These are phyloP conservation scores for Nicotiana otophora DNA, from an alignment of 257 asterid species.

Conservation along the genomic window DNA sequence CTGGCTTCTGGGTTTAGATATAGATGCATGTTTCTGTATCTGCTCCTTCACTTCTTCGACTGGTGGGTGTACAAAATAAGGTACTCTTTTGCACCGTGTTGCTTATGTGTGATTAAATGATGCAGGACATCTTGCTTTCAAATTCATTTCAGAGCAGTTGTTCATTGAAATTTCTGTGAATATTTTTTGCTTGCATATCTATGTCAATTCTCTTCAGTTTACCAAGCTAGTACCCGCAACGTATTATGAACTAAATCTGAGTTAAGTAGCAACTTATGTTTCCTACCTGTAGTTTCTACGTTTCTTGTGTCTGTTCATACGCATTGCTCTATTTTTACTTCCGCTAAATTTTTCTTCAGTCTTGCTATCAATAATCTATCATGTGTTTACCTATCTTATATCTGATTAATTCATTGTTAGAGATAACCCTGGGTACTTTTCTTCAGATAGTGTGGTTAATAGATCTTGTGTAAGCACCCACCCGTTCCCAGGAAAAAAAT, in stretches of 20 bases:
- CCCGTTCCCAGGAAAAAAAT: neutral
- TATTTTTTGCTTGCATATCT: neutral
- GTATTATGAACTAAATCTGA: neutral
- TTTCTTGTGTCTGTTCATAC: neutral
- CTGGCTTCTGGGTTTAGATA: neutral
- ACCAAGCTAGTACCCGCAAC: neutral
- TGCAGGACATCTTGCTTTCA: neutral
- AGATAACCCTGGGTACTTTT: neutral
- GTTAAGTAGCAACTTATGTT: neutral
- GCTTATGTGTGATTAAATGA: neutral
- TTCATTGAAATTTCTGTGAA: neutral
- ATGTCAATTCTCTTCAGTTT: neutral
- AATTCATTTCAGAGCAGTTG: neutral
- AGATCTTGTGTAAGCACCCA: neutral
- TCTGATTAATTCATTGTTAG: neutral
- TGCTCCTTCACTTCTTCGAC: neutral
- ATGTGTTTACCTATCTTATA: neutral
- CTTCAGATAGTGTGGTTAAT: neutral
- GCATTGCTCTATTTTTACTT: neutral
- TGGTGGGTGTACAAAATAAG: neutral
- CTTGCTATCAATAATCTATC: neutral
- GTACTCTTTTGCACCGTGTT: neutral
- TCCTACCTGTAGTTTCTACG: neutral
- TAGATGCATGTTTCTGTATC: too few species aligned
- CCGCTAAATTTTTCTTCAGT: neutral